phyloP scores from a whole-genome alignment of 164 flowering plant species.

The Stephania cephalantha region DNA sequence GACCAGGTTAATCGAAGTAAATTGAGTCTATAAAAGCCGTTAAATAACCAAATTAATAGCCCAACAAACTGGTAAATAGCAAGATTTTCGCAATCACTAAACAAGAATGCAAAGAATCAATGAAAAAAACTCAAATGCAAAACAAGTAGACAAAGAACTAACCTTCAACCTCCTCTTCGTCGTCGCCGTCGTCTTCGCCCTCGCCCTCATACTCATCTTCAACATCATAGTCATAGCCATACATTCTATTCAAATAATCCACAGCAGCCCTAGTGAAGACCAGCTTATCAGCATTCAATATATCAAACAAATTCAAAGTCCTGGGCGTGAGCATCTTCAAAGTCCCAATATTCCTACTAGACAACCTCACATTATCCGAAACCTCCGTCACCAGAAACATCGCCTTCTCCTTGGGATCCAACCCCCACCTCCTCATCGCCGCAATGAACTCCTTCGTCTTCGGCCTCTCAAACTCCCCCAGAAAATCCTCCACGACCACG shows the following conservation, averaged over 20 bases:
- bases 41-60: too few relatives aligned
- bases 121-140: not conserved
- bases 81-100: not conserved
- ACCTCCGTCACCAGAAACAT: slow-evolving; percentile 69
- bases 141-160: not conserved
- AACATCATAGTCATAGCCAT: slow-evolving; percentile 43
- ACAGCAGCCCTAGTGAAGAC: slow-evolving; percentile 56
- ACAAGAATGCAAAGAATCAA: not conserved
- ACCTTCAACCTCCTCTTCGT: slow-evolving; percentile 16
- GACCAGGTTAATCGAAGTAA: too few relatives aligned
- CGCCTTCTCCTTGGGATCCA: slow-evolving; percentile 75
- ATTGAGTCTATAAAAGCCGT: too few relatives aligned
- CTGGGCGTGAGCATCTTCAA: slow-evolving; percentile 79
- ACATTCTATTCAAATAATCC: slow-evolving; percentile 63
- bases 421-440: slow-evolving; percentile 81
- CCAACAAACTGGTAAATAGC: too few relatives aligned
- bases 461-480: slow-evolving; percentile 65
- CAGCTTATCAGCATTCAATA: slow-evolving; percentile 76
- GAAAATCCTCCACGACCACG: slow-evolving; percentile 79
- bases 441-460: slow-evolving; percentile 84
- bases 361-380: slow-evolving; percentile 52
- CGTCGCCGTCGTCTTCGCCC: too few relatives aligned
- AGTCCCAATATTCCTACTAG: slow-evolving; percentile 82
- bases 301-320: slow-evolving; percentile 81
- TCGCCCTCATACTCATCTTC: slow-evolving; percentile 23